Percentiles rank a stretch among this genome's conserved stretches.
These are phyloP conservation scores for Ganoderma leucocontextum DNA, from an alignment of 1,284 basidiomycete genomes.

Conservation along the genomic window DNA sequence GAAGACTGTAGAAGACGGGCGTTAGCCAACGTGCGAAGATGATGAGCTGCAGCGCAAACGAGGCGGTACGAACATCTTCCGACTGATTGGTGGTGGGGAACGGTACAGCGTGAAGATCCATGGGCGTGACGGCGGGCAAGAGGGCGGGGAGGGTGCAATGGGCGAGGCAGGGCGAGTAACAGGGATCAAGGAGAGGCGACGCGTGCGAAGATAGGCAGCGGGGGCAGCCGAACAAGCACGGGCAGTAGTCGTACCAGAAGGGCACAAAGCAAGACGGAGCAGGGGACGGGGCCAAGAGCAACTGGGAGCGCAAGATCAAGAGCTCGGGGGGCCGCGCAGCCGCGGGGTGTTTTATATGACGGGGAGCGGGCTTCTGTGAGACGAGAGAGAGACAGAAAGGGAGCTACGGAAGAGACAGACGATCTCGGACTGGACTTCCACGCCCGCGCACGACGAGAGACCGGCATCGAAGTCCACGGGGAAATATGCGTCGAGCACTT, in stretches of 20 bases:
- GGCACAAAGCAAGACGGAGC: conserved; percentile 22
- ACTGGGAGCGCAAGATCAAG: conserved; percentile 12
- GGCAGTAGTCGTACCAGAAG: conserved; percentile 12
- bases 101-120: conserved; percentile 36
- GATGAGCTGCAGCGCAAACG: conserved; percentile 20
- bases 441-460: conserved; percentile 7
- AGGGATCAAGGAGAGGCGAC: conserved; percentile 15
- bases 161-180: conserved; percentile 13
- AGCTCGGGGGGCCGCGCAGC: conserved; percentile 7
- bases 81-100: conserved; percentile 39
- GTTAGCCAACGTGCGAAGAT: conserved; percentile 28
- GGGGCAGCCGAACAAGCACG: conserved; percentile 26
- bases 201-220: conserved; percentile 28
- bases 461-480: conserved; percentile 5
- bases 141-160: not conserved
- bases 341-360: conserved; percentile 19
- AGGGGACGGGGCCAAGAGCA: conserved; percentile 11
- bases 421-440: conserved; percentile 4
- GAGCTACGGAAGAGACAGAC: conserved; percentile 23
- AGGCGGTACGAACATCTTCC: conserved; percentile 38
- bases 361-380: conserved; percentile 9
- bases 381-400: conserved; percentile 19
- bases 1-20: conserved; percentile 17
- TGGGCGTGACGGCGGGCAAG: conserved; percentile 11
- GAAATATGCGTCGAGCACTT: conserved; percentile 6